phyloP scores from a whole-genome alignment of 441 rosid species.

The Biscutella laevigata region DNA sequence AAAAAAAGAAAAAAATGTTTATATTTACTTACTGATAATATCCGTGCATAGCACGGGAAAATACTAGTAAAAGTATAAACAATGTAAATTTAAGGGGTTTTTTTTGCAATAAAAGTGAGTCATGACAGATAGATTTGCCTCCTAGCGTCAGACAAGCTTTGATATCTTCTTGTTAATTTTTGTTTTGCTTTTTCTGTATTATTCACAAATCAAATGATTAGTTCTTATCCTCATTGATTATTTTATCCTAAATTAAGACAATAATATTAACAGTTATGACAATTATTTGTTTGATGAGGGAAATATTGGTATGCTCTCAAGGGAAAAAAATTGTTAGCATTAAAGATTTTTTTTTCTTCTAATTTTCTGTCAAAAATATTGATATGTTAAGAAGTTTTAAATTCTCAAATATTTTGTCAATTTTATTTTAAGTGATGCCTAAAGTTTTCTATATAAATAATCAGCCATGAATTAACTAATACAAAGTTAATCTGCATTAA shows the following conservation, averaged over 20 bases:
- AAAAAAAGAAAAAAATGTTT: no score
- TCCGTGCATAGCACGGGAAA: no score
- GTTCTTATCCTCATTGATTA: constrained; percentile 22
- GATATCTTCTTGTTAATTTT: constrained; percentile 8
- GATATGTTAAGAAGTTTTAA: background rate
- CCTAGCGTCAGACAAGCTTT: constrained; percentile 27
- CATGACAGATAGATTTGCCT: constrained; percentile 29
- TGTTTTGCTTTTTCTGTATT: constrained; percentile 8
- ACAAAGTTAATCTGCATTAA: no score
- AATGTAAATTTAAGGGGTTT: constrained; percentile 12
- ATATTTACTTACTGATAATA: no score
- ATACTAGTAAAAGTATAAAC: no score
- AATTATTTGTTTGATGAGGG: constrained; percentile 17
- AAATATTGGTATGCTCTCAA: background rate
- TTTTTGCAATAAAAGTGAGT: constrained; percentile 16
- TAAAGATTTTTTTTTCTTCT: background rate
- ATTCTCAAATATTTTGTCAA: no score
- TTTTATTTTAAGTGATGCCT: background rate
- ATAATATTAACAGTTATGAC: constrained; percentile 1
- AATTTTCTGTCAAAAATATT: background rate
- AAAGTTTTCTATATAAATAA: background rate
- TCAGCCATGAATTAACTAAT: no score
- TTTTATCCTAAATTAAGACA: constrained; percentile 12
- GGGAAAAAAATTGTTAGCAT: no score
- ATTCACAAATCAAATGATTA: constrained; percentile 25